phyloP scores from a whole-genome alignment of 441 rosid genomes.

The Erodium moschatum region DNA sequence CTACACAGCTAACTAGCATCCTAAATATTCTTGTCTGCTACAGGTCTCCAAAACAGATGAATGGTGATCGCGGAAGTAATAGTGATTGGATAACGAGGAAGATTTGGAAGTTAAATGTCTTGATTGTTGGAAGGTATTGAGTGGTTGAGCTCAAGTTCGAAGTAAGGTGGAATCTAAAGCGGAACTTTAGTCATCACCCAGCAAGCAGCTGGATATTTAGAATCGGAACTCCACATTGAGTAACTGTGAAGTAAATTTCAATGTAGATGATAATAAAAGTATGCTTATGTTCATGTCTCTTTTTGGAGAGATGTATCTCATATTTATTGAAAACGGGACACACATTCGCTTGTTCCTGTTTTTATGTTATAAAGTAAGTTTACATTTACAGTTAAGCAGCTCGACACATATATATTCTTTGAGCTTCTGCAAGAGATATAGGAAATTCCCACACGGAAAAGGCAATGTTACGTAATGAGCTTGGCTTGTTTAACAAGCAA shows the following conservation, averaged over 20 bases:
- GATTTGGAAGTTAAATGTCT: background rate
- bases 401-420: no score
- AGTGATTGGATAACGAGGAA: background rate
- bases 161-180: background rate
- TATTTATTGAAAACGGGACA: background rate
- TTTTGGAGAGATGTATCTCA: background rate
- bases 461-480: background rate
- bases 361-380: background rate
- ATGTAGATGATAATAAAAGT: background rate
- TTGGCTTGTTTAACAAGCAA: slow-evolving; percentile 1
- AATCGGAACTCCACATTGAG: background rate
- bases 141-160: background rate
- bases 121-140: slow-evolving; percentile 1
- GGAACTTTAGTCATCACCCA: background rate
- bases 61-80: slow-evolving; percentile 9
- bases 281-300: background rate
- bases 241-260: slow-evolving; percentile 2
- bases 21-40: background rate
- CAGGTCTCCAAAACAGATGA: slow-evolving; percentile 5
- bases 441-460: no score
- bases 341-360: background rate
- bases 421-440: no score
- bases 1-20: background rate
- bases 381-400: background rate
- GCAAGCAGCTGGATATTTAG: background rate